Conservation (phyloP, 1,139 yeast genomes). For the Sugiyamaella pinicola region DNA sequence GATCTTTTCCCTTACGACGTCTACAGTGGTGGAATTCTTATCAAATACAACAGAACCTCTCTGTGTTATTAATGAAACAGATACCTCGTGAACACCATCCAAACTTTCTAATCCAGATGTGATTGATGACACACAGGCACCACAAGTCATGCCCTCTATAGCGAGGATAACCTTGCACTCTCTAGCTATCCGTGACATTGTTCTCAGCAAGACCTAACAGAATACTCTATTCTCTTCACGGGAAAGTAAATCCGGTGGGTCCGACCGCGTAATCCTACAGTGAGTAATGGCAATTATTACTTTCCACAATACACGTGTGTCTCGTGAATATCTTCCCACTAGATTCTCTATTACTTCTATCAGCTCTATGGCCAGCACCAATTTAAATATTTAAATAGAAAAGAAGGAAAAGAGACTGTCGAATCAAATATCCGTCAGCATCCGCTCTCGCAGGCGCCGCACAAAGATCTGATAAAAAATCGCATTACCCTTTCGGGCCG, state of each 20-base stretch:
- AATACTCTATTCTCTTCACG: not conserved
- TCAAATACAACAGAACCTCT: slow-evolving; percentile 61
- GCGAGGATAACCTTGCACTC: slow-evolving; percentile 17
- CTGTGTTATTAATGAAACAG: slow-evolving; percentile 74
- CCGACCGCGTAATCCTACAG: not conserved
- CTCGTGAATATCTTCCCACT: not conserved
- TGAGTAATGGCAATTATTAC: too few relatives aligned
- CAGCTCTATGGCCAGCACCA: not conserved
- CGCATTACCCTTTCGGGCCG: not conserved
- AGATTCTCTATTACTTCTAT: not conserved
- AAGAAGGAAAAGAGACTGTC: not conserved
- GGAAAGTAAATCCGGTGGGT: not conserved
- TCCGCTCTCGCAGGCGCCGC: slow-evolving; percentile 7
- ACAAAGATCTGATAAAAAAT: slow-evolving; percentile 14
- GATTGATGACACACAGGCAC: slow-evolving; percentile 72
- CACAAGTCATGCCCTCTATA: slow-evolving; percentile 80
- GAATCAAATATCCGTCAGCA: not conserved
- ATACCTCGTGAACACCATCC: slow-evolving; percentile 54
- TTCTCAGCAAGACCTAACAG: not conserved
- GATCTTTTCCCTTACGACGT: slow-evolving; percentile 50
- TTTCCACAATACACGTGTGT: not conserved
- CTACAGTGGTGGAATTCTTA: slow-evolving; percentile 39
- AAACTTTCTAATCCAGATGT: slow-evolving; percentile 53
- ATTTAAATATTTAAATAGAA: not conserved
- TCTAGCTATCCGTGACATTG: not conserved